phyloP scores from a whole-genome alignment of 495 filamentous ascomycete genomes.

The Clohesyomyces aquaticus region DNA sequence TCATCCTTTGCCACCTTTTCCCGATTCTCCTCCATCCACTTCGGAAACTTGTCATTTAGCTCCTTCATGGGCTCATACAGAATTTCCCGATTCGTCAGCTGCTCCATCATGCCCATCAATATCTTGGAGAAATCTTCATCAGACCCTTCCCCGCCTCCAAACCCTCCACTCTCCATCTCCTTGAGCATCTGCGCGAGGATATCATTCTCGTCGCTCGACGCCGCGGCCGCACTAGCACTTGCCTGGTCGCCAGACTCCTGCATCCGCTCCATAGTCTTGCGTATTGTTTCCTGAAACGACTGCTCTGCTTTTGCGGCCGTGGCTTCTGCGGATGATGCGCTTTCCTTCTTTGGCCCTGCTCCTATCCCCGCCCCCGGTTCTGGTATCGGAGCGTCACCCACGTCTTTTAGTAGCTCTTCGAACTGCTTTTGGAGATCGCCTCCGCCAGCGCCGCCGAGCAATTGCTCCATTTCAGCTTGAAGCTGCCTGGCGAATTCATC shows the following conservation, averaged over 20 bases:
- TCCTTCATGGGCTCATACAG: slow-evolving; percentile 99
- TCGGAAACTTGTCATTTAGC: slow-evolving; percentile 84
- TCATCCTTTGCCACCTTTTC: slow-evolving; percentile 67
- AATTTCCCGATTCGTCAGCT: slow-evolving; percentile 96
- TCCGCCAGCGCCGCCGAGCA: slow-evolving; percentile 75
- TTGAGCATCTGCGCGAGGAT: slow-evolving; percentile 84
- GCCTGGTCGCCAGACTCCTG: slow-evolving; percentile 81
- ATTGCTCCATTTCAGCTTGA: slow-evolving; percentile 81
- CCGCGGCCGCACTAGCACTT: slow-evolving; percentile 74
- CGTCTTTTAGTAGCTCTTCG: slow-evolving; percentile 79
- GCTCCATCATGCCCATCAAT: slow-evolving; percentile 97
- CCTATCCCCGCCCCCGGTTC: slow-evolving; percentile 30
- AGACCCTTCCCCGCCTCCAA: slow-evolving; percentile 57
- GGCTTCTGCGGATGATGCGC: slow-evolving; percentile 30
- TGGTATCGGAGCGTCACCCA: slow-evolving; percentile 55
- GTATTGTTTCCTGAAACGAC: slow-evolving; percentile 88
- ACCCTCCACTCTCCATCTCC: slow-evolving; percentile 69
- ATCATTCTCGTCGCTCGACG: slow-evolving; percentile 71
- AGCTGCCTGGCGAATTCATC: slow-evolving; percentile 83
- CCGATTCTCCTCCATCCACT: slow-evolving; percentile 81
- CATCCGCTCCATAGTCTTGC: slow-evolving; percentile 91
- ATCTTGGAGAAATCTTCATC: slow-evolving; percentile 92
- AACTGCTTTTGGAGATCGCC: slow-evolving; percentile 87
- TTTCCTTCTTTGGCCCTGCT: slow-evolving; percentile 17
- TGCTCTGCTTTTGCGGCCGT: slow-evolving; percentile 51